Conservation (phyloP, 179 eudicot genomes). For the Actinidia arguta region DNA sequence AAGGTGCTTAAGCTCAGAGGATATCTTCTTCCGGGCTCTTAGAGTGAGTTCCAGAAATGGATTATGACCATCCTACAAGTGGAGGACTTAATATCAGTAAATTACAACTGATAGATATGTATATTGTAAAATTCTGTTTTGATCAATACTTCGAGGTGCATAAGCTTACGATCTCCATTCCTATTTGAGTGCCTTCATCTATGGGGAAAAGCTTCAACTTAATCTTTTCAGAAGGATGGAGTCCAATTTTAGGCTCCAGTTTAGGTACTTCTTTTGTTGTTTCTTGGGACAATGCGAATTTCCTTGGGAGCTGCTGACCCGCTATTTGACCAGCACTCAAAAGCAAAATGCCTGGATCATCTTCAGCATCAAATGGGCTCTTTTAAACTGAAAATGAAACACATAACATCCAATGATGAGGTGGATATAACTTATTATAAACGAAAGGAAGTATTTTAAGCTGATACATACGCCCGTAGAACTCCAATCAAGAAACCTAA, state of each 20-base stretch:
- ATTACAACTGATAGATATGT: not conserved
- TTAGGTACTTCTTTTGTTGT: constrained; percentile 8
- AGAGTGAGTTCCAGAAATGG: constrained; percentile 92
- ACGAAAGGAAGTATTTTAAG: not conserved
- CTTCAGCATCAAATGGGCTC: not conserved
- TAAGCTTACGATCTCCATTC: constrained; percentile 70
- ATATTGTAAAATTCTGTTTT: not conserved
- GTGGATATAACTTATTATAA: not conserved
- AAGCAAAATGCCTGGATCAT: constrained; percentile 23
- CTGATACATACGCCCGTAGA: not conserved
- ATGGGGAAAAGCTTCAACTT: constrained; percentile 93
- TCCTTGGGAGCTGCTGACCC: constrained; percentile 21
- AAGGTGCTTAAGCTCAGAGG: constrained; percentile 90
- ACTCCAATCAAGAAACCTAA: constrained; percentile 19
- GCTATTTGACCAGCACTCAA: constrained; percentile 23
- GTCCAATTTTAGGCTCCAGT: constrained; percentile 21
- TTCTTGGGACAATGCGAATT: not conserved
- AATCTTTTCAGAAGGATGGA: constrained; percentile 53
- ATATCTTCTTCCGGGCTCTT: constrained; percentile 81
- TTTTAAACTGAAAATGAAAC: not conserved
- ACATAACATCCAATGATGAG: not conserved
- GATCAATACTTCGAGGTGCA: not conserved
- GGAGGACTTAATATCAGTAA: constrained; percentile 8
- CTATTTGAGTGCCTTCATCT: constrained; percentile 66
- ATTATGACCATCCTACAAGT: constrained; percentile 79